A percentile compares a stretch with the other conserved stretches of the same genome.
Conservation (phyloP, 2,329 filamentous ascomycete genomes). For the Fusarium zealandicum region DNA sequence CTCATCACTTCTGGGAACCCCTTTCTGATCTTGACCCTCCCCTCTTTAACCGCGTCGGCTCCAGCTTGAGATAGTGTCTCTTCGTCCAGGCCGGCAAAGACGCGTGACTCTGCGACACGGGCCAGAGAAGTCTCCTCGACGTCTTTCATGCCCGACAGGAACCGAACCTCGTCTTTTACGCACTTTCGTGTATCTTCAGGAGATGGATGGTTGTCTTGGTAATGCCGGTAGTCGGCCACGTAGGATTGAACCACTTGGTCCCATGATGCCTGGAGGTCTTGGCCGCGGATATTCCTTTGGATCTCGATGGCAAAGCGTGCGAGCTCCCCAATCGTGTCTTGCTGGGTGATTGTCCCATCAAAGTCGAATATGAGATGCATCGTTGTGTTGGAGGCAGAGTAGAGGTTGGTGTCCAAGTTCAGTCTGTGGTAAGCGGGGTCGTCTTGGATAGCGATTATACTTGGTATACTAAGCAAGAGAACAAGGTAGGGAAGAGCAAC, state of each 20-base stretch:
- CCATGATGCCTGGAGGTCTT: conserved; percentile 52
- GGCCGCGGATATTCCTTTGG: conserved; percentile 39
- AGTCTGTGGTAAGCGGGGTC: conserved; percentile 3
- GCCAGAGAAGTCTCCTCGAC: conserved; percentile 57
- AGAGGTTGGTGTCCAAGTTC: not conserved
- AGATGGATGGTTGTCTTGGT: conserved; percentile 47
- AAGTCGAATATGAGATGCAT: conserved; percentile 64
- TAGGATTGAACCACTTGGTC: conserved; percentile 55
- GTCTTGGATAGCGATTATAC: not conserved
- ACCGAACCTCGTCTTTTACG: conserved; percentile 51
- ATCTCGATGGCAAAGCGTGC: conserved; percentile 52
- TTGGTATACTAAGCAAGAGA: conserved; percentile 6
- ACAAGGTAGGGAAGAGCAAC: conserved; percentile 9
- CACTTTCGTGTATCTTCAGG: conserved; percentile 44
- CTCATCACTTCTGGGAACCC: conserved; percentile 51
- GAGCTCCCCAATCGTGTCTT: conserved; percentile 61
- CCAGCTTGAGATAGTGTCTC: conserved; percentile 50
- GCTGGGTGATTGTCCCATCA: conserved; percentile 64
- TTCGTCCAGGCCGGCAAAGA: conserved; percentile 53
- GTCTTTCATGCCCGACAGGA: conserved; percentile 51
- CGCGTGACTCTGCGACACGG: conserved; percentile 51
- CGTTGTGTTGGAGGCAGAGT: conserved; percentile 3
- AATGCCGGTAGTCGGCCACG: conserved; percentile 50
- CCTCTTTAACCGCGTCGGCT: conserved; percentile 43
- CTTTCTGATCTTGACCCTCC: conserved; percentile 46